Percentiles rank a stretch among this genome's conserved stretches.
These are phyloP conservation scores for Myxozyma vanderwaltii DNA, from an alignment of 805 yeast species.

Conservation along the genomic window DNA sequence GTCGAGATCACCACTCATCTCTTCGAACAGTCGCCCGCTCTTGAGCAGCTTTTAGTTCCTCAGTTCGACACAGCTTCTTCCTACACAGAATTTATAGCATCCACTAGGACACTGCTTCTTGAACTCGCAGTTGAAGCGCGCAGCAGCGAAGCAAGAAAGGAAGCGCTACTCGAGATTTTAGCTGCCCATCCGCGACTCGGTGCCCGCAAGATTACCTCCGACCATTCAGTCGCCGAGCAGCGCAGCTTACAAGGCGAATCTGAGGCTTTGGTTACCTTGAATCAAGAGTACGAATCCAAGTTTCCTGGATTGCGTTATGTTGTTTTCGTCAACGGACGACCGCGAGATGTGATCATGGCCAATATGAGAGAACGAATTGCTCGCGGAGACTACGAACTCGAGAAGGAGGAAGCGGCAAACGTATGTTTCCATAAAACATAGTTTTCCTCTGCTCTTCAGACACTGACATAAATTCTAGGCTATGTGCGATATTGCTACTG, in stretches of 20 bases:
- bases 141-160: constrained; percentile 38
- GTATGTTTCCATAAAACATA: constrained; percentile 27
- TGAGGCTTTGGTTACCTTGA: constrained; percentile 53
- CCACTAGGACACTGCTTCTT: constrained; percentile 47
- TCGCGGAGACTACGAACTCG: constrained; percentile 55
- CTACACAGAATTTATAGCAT: constrained; percentile 50
- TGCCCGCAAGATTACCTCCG: constrained; percentile 54
- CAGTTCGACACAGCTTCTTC: constrained; percentile 36
- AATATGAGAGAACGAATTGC: constrained; percentile 62
- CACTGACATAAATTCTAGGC: constrained; percentile 48
- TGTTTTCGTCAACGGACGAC: constrained; percentile 84
- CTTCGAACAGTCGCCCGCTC: constrained; percentile 66
- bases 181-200: constrained; percentile 92
- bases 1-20: constrained; percentile 53
- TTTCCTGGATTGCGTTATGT: constrained; percentile 81
- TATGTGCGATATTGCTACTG: constrained; percentile 89
- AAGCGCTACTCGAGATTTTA: constrained; percentile 52
- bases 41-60: constrained; percentile 44
- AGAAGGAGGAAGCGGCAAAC: constrained; percentile 66
- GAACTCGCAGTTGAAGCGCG: constrained; percentile 38
- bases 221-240: constrained; percentile 73
- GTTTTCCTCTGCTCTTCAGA: background rate
- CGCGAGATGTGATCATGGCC: constrained; percentile 63
- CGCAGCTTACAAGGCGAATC: constrained; percentile 55
- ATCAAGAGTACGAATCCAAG: constrained; percentile 60